Conservation (phyloP, 495 filamentous ascomycete species). For the Aspergillus heteromorphus region DNA sequence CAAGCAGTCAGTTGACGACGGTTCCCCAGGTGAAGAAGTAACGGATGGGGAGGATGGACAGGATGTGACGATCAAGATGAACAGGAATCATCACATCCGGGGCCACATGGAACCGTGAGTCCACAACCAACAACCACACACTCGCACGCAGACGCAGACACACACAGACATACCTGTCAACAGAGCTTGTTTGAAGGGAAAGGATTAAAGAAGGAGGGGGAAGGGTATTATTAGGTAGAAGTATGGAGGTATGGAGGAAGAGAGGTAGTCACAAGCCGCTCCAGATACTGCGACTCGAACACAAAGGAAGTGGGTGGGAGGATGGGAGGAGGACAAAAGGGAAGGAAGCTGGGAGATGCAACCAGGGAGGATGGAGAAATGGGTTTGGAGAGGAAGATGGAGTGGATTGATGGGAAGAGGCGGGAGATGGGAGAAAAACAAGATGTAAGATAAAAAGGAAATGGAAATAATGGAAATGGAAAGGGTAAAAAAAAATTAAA, state of each 20-base stretch:
- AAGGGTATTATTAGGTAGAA: slow-evolving; percentile 20
- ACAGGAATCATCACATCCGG: background rate
- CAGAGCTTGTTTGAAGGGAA: slow-evolving; percentile 10
- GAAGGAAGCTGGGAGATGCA: slow-evolving; percentile 16
- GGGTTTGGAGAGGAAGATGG: slow-evolving; percentile 11
- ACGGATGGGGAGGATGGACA: background rate
- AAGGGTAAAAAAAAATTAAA: slow-evolving; percentile 5
- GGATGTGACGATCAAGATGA: background rate
- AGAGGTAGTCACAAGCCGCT: slow-evolving; percentile 4
- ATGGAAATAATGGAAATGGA: slow-evolving; percentile 1
- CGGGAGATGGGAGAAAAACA: slow-evolving; percentile 13
- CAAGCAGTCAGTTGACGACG: background rate
- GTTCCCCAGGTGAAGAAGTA: slow-evolving; percentile 5
- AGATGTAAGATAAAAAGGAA: slow-evolving; percentile 1
- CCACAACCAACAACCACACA: too few species aligned
- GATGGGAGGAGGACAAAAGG: slow-evolving; percentile 12
- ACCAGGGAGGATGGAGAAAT: slow-evolving; percentile 17
- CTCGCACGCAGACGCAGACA: too few species aligned
- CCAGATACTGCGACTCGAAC: slow-evolving; percentile 1
- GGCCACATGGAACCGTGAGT: background rate
- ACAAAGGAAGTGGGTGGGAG: slow-evolving; percentile 7
- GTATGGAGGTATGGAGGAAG: slow-evolving; percentile 9
- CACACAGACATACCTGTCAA: slow-evolving; percentile 25
- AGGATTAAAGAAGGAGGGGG: slow-evolving; percentile 5
- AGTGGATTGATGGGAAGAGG: slow-evolving; percentile 18